Conservation (phyloP, 1,284 basidiomycete species). For the Cutaneotrichosporon spelunceum region DNA sequence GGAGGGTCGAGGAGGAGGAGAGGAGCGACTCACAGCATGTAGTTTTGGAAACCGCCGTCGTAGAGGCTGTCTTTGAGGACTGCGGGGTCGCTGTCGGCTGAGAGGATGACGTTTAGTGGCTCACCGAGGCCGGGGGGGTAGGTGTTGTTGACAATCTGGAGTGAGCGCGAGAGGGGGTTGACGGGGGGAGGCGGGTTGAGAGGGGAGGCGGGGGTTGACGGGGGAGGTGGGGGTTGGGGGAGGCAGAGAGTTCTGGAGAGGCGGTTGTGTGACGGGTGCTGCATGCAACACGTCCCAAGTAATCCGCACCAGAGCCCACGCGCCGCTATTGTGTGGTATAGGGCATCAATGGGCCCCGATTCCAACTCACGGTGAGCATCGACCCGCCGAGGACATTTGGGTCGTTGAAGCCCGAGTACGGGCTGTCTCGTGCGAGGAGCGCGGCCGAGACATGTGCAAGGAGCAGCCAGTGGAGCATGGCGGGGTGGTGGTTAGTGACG, state of each 20-base stretch:
- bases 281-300: too few species aligned
- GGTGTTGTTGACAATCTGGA: constrained; percentile 60
- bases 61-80: constrained; percentile 64
- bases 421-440: neutral
- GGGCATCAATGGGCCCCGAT: neutral
- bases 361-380: neutral
- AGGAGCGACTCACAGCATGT: constrained; percentile 59
- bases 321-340: too few species aligned
- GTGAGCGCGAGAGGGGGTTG: neutral
- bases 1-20: neutral
- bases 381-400: neutral
- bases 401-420: neutral
- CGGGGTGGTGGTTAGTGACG: neutral
- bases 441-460: neutral
- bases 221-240: neutral
- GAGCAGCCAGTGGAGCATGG: neutral
- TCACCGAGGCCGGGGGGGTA: constrained; percentile 76
- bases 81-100: constrained; percentile 68
- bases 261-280: too few species aligned
- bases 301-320: too few species aligned
- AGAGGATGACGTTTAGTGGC: constrained; percentile 82
- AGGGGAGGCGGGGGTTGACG: neutral
- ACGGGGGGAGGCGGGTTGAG: neutral
- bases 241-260: neutral
- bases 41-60: constrained; percentile 76